Evolutionary conservation across 108 stramenopile species (phyloP).

Genomic region (Pseudonitzschia pungens): DNA sequence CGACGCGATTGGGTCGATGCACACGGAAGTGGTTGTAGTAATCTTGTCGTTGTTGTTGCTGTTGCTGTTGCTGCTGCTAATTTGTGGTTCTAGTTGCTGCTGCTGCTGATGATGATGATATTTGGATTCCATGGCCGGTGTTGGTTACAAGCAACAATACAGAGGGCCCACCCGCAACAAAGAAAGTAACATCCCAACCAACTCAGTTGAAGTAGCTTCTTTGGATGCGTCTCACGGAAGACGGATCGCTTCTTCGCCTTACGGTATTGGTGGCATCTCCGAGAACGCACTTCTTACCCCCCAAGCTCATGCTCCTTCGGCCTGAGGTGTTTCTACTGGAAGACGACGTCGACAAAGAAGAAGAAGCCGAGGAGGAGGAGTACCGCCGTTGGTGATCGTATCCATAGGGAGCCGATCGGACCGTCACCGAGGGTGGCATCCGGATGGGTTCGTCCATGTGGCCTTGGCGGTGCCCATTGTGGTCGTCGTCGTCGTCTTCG

Average conservation of each 20-base stretch:
- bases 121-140: too few relatives aligned
- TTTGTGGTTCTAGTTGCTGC: too few relatives aligned
- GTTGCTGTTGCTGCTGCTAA: too few relatives aligned
- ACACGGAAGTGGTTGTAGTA: neutral
- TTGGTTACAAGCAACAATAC: too few relatives aligned
- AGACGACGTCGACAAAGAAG: neutral
- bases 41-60: neutral
- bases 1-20: neutral
- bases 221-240: neutral
- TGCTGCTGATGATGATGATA: too few relatives aligned
- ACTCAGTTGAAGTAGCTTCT: slow-evolving; percentile 9
- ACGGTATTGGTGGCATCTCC: slow-evolving; percentile 19
- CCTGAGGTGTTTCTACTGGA: neutral
- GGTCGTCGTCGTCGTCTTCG: neutral
- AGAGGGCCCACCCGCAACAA: too few relatives aligned
- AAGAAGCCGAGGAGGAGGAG: neutral
- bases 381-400: neutral
- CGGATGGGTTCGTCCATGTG: neutral
- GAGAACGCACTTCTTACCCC: neutral
- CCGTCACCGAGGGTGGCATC: neutral
- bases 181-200: too few relatives aligned
- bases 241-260: neutral
- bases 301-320: neutral
- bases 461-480: neutral
- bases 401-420: neutral